These are phyloP conservation scores for Cordyceps tenuipes DNA, from an alignment of 2,329 filamentous ascomycete species.

Conservation along the genomic window DNA sequence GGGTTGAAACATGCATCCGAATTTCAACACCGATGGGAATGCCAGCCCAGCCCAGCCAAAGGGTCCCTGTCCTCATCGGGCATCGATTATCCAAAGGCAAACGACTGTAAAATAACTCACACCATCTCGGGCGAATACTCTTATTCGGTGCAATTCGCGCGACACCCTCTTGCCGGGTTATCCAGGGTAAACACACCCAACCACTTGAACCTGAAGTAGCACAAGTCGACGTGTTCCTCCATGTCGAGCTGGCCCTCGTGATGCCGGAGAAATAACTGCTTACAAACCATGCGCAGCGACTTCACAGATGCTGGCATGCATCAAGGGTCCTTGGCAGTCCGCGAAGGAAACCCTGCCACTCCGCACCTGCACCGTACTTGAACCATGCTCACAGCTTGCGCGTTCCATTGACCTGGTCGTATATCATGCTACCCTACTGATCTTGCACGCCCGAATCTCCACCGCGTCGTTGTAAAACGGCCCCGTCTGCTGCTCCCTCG, in stretches of 20 bases:
- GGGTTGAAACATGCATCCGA: no score
- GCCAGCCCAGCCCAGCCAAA: no score
- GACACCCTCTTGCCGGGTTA: not conserved
- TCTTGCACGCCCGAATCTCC: constrained; percentile 46
- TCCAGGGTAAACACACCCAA: not conserved
- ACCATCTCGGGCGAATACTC: not conserved
- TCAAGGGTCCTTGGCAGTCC: not conserved
- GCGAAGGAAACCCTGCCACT: no score
- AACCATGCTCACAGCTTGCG: no score
- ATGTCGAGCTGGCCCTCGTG: not conserved
- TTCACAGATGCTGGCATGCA: not conserved
- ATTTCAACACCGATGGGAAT: no score
- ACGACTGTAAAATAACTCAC: not conserved
- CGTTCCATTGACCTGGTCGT: not conserved
- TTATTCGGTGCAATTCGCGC: not conserved
- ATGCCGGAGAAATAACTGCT: not conserved
- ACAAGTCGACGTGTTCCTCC: not conserved
- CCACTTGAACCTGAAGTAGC: not conserved
- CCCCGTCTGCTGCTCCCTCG: constrained; percentile 40
- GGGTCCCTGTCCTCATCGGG: not conserved
- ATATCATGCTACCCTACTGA: not conserved
- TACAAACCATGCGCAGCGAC: no score
- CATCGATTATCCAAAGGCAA: not conserved
- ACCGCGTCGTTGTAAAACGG: constrained; percentile 57
- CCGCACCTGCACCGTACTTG: not conserved